These are phyloP conservation scores for Sordariomycetes sp. DNA, from an alignment of 2,329 filamentous ascomycete species.

Conservation along the genomic window DNA sequence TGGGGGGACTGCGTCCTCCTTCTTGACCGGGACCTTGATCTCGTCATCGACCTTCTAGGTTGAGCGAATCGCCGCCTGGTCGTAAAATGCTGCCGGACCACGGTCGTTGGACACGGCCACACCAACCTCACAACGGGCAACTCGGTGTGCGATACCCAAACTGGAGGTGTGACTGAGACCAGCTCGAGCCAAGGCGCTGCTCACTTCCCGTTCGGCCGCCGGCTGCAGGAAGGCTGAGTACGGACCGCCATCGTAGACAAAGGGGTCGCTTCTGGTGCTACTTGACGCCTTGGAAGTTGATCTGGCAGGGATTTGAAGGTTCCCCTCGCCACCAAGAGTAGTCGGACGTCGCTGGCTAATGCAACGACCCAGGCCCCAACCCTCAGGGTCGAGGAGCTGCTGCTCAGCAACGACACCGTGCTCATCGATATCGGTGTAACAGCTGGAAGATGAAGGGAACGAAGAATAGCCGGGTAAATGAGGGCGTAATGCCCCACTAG, in stretches of 20 bases:
- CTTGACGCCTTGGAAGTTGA: constrained; percentile 20
- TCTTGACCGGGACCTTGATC: constrained; percentile 23
- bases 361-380: not conserved
- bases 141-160: not conserved
- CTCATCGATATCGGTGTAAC: constrained; percentile 13
- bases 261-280: constrained; percentile 30
- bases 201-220: constrained; percentile 32
- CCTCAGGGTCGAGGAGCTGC: constrained; percentile 1
- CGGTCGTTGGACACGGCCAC: not conserved
- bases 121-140: not conserved
- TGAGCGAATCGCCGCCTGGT: constrained; percentile 24
- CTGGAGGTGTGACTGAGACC: too few species aligned
- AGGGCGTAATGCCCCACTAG: constrained; percentile 5
- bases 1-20: constrained; percentile 3
- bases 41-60: constrained; percentile 30
- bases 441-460: constrained; percentile 16
- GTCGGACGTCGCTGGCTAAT: not conserved
- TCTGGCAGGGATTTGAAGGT: not conserved
- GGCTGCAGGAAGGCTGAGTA: constrained; percentile 27
- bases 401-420: constrained; percentile 5
- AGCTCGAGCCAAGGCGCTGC: constrained; percentile 23
- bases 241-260: constrained; percentile 31
- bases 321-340: not conserved
- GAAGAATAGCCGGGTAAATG: constrained; percentile 10
- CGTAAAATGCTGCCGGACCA: constrained; percentile 20